Base-by-base conservation (phyloP, 192 early-diverging fungal species). In the Mortierella claussenii region DNA sequence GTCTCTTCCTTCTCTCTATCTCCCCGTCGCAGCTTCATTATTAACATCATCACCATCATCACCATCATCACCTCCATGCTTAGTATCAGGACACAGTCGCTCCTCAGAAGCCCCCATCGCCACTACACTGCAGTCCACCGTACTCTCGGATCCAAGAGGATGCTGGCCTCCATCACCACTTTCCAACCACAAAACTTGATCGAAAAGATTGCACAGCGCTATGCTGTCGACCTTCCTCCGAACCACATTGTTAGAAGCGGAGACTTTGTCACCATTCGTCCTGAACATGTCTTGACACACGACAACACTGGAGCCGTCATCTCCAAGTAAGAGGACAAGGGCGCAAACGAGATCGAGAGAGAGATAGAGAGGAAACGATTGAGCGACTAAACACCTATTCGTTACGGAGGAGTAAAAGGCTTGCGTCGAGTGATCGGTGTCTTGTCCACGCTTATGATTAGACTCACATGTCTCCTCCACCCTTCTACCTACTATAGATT, bases 271-370 rank as follows among this genome's bases (percentile, higher is more conserved):
- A 87, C 89, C 21, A 96, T 99, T 64, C 89, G 86, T 33, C 97
- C 97, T 13, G 89, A 94, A 40, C 94, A 95, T 76, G 86, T 97
- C 30, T 90, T 98, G 88, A 98, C 97, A 8, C 96, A 99, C 80
- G 96, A 99, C 78, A 99, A 98, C 79, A 97, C 96, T 10, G 96
- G 92, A 23, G 93, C 95, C 7, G 96, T 97, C 42, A 94, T 96
- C 32, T 87, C 89, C 65, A 96, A 97, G 91, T 92, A 83, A 62
- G 86, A n/a, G n/a, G n/a, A n/a, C n/a, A n/a, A n/a, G n/a, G n/a
- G n/a, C n/a, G n/a, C n/a, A n/a, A n/a, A n/a, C n/a, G n/a, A n/a
- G n/a, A n/a, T n/a, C n/a, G n/a, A n/a, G n/a, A n/a, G n/a, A n/a
- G n/a, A n/a, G n/a, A n/a, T n/a, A n/a, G n/a, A n/a, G n/a, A n/a